Evolutionary conservation across 1,139 yeast species (phyloP).

Genomic region (Candida frijolesensis): DNA sequence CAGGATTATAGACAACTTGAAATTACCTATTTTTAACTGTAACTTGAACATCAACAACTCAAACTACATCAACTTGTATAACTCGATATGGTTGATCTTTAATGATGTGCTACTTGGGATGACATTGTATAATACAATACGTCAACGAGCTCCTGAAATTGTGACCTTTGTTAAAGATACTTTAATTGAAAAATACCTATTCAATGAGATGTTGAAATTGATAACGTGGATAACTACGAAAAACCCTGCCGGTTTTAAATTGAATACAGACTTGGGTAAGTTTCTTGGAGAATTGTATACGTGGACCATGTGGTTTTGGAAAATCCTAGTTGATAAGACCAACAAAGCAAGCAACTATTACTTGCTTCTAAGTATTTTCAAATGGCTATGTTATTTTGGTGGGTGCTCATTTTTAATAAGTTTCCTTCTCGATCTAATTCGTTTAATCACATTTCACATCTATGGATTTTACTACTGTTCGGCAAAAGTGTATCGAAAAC

Average conservation of each 20-base stretch:
- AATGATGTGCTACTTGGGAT: constrained; percentile 82
- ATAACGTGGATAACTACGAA: constrained; percentile 74
- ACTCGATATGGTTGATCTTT: constrained; percentile 82
- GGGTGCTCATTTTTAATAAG: constrained; percentile 76
- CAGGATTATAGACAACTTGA: constrained; percentile 25
- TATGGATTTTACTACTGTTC: constrained; percentile 78
- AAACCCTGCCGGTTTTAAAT: constrained; percentile 93
- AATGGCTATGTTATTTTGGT: constrained; percentile 44
- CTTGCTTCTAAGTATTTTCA: constrained; percentile 14
- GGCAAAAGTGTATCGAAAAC: constrained; percentile 78
- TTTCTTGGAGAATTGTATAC: constrained; percentile 85
- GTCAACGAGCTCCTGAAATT: constrained; percentile 43
- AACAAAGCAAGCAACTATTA: not conserved
- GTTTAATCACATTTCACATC: constrained; percentile 69
- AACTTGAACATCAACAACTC: constrained; percentile 50
- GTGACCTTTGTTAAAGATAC: constrained; percentile 34
- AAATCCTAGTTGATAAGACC: constrained; percentile 15
- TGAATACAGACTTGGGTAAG: constrained; percentile 81
- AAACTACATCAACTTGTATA: constrained; percentile 87
- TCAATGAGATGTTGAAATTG: constrained; percentile 41
- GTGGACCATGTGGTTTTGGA: constrained; percentile 84
- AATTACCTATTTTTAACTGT: constrained; percentile 40
- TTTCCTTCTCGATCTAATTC: constrained; percentile 62
- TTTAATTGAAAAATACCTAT: constrained; percentile 36
- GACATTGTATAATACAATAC: constrained; percentile 54